Evolutionary conservation across 2,329 filamentous ascomycete genomes (phyloP), one percentile per base, ranked within the genome.

Genomic region (Neofusicoccum sp.): DNA sequence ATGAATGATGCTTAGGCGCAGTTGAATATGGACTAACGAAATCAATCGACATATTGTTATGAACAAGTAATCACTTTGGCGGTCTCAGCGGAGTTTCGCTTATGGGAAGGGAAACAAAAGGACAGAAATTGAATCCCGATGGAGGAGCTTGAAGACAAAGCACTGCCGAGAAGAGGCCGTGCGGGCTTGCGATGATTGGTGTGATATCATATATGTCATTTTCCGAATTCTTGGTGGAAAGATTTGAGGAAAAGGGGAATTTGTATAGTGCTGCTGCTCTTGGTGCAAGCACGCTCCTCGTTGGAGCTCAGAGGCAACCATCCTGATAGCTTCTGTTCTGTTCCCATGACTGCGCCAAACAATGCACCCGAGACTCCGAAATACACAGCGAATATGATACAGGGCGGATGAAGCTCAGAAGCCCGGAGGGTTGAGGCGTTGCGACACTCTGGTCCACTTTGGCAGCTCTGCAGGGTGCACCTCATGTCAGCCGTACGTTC

Each of bases 371-470:
- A 36, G 16, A 47, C 49, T 61, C 58, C 49, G 12, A 43, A 41
- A 5, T 34, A 31, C 20, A 51, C 56, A n/a, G 33, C 6, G 34
- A 8, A 49, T 49, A 59, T 49, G 26, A 49, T 59, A 49, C 45
- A 48, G 56, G 16, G 6, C n/a, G 4, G 16, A 9, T 8, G 26
- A 30, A 30, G 43, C 65, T 79, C 87, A 97, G 78, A 93, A 98
- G 79, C 93, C 93, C 48, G 93, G 93, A 62, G 93, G 93, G 77
- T 98, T 98, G 75, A 97, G 73, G 78, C 93, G 83, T 77, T 98
- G 93, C 66, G 91, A 96, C 64, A 98, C 89, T 78, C 93, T 89
- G 68, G 93, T 98, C 93, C 93, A 98, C 80, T 98, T 76, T 3
- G 73, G 73, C 58, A 76, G 69, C 63, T 76, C 73, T 76, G 65